Percentiles rank a stretch among this genome's conserved stretches.
phyloP scores from a whole-genome alignment of 345 rosid genomes.

The Clarkia xantiana region DNA sequence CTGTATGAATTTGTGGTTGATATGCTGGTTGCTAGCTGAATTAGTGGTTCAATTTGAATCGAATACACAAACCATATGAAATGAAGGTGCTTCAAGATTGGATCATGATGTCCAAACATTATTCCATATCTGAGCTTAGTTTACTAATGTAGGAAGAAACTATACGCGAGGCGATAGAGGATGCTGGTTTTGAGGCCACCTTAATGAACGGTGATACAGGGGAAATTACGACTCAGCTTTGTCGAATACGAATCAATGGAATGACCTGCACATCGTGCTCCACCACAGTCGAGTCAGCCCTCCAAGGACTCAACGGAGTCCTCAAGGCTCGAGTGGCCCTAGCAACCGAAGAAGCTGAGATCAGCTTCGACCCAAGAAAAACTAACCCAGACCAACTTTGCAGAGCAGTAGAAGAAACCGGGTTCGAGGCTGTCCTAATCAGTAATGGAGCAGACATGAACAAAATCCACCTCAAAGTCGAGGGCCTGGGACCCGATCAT shows the following conservation, averaged over 20 bases:
- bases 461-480: constrained; percentile 60
- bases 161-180: constrained; percentile 76
- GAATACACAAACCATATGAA: no score
- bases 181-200: constrained; percentile 65
- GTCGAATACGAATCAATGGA: constrained; percentile 61
- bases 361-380: constrained; percentile 46
- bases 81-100: no score
- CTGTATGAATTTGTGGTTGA: no score
- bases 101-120: neutral
- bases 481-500: constrained; percentile 37
- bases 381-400: constrained; percentile 24
- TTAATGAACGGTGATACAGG: constrained; percentile 36
- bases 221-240: constrained; percentile 43
- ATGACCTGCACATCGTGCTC: constrained; percentile 93
- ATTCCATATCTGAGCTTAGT: neutral
- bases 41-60: no score
- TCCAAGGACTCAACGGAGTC: constrained; percentile 53
- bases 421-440: constrained; percentile 59
- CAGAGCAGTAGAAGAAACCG: constrained; percentile 42
- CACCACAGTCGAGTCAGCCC: constrained; percentile 48
- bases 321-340: constrained; percentile 64
- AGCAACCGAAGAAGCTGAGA: constrained; percentile 82
- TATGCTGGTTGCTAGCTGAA: no score
- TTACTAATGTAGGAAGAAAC: constrained; percentile 44
- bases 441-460: constrained; percentile 59